A percentile compares a stretch with the other conserved stretches of the same genome.
Evolutionary conservation across 2,329 filamentous ascomycete species (phyloP).

Genomic region (Whalleya microplaca): DNA sequence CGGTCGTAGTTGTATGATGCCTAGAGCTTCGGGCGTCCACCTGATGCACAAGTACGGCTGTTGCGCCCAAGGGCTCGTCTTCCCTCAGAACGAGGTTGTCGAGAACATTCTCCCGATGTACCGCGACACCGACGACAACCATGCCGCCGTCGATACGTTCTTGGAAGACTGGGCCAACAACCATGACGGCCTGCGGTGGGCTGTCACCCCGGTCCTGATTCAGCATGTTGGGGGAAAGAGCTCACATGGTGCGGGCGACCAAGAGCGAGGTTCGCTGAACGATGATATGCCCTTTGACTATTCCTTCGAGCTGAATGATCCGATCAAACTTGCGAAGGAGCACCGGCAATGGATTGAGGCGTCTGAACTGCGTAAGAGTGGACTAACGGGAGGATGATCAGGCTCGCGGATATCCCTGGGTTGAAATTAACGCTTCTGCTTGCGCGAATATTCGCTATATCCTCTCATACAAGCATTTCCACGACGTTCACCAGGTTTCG

Average conservation of each 20-base stretch:
- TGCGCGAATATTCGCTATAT: too few species aligned
- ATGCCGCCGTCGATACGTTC: conserved; percentile 29
- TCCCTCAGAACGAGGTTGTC: conserved; percentile 23
- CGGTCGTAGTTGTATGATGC: conserved; percentile 29
- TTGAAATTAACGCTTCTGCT: not conserved
- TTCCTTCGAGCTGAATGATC: conserved; percentile 28
- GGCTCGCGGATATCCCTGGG: not conserved
- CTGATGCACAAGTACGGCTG: conserved; percentile 31
- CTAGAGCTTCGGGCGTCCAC: conserved; percentile 23
- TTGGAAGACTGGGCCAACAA: conserved; percentile 28
- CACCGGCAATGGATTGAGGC: conserved; percentile 17
- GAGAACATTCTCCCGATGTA: conserved; percentile 28
- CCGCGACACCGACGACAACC: conserved; percentile 17
- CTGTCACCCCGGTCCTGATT: conserved; percentile 32
- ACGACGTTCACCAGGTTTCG: too few species aligned
- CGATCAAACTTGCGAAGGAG: conserved; percentile 24
- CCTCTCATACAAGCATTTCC: too few species aligned
- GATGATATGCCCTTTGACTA: conserved; percentile 32
- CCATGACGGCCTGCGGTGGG: conserved; percentile 25
- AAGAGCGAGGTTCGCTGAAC: conserved; percentile 21
- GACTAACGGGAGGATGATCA: not conserved
- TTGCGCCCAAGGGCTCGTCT: conserved; percentile 32
- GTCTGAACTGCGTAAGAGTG: not conserved
- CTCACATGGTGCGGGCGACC: conserved; percentile 27
- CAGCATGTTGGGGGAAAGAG: conserved; percentile 33